Base-by-base conservation (phyloP, 1,139 yeast species). In the Hyphopichia wangnamkhiaoensis region DNA sequence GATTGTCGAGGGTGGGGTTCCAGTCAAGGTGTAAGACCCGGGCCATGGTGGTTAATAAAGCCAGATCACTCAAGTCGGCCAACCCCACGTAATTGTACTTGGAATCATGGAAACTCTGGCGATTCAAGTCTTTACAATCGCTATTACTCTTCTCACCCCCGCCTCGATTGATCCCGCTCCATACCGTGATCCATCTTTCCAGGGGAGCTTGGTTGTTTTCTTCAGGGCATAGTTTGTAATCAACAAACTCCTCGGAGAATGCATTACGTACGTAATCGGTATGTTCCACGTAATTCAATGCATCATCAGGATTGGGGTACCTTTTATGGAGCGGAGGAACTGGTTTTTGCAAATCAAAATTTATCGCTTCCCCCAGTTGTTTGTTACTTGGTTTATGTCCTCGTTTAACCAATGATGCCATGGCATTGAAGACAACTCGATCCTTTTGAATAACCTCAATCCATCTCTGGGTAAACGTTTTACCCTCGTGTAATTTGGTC, bases 141-240 rank as follows among this genome's bases (percentile, higher is more conserved):
- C 38, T 4, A 45, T 42, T 19, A 32, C 41, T 36, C 26, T 33
- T 33, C 6, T 53, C 51, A 26, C 44, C 48, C 10, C 47, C 47
- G 5, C 46, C 45, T 38, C 63, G 64, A 35, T 54, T 53, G 29
- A 68, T 49, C 0, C 71, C 73, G 37, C 70, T 57, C 63, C 67
- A 72, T 2, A 72, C 56, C 5, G 73, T 65, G 19, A 72, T 51
- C 76, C 76, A 70, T 23, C 77, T 47, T 32, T 71, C 70, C 2
- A 73, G 51, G 1, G 73, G 68, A 2, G 49, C 43, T 10, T 53
- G 46, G 6, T 46, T 23, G 2, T 56, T 43, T 43, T 72, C 77
- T 27, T 71, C 69, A 3, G 75, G 74, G n/a, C 58, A 53, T 33
- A 56, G 42, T 24, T 50, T 51, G 40, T 54, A 55, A 40, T 69